phyloP scores from a whole-genome alignment of 2,329 filamentous ascomycete species.

The Chaetomium sp. region DNA sequence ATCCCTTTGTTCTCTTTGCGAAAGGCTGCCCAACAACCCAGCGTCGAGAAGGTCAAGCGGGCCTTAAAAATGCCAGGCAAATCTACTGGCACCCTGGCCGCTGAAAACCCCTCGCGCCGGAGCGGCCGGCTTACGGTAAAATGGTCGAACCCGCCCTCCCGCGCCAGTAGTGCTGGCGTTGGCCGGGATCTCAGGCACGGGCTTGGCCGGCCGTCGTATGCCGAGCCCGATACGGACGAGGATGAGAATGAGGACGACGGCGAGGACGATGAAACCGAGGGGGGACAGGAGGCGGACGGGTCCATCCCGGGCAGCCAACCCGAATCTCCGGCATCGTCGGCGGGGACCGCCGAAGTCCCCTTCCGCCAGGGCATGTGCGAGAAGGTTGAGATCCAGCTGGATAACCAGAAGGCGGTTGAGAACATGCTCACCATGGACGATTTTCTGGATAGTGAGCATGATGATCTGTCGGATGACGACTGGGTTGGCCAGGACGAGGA shows the following conservation, averaged over 20 bases:
- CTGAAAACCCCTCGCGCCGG: conserved; percentile 23
- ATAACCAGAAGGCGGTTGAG: conserved; percentile 74
- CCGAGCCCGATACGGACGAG: conserved; percentile 52
- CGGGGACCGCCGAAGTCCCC: conserved; percentile 16
- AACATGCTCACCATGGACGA: conserved; percentile 70
- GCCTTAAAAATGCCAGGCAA: conserved; percentile 14
- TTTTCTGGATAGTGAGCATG: conserved; percentile 59
- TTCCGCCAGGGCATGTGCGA: conserved; percentile 66
- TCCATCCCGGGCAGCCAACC: background rate
- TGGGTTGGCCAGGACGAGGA: conserved; percentile 45
- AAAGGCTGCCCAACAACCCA: background rate
- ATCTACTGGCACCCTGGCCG: background rate
- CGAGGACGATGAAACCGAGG: conserved; percentile 29
- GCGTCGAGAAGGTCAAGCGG: background rate
- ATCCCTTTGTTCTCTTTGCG: conserved; percentile 31
- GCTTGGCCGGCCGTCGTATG: conserved; percentile 41
- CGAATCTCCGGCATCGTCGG: conserved; percentile 21
- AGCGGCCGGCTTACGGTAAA: conserved; percentile 42
- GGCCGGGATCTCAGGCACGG: conserved; percentile 33
- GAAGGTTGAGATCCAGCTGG: conserved; percentile 70
- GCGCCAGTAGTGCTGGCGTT: conserved; percentile 37
- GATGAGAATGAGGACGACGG: conserved; percentile 40
- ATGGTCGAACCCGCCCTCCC: conserved; percentile 42
- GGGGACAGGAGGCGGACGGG: background rate
- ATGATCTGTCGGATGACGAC: conserved; percentile 59